phyloP scores from a whole-genome alignment of 371 early-diverging fungal species.

The Mucor lusitanicus region DNA sequence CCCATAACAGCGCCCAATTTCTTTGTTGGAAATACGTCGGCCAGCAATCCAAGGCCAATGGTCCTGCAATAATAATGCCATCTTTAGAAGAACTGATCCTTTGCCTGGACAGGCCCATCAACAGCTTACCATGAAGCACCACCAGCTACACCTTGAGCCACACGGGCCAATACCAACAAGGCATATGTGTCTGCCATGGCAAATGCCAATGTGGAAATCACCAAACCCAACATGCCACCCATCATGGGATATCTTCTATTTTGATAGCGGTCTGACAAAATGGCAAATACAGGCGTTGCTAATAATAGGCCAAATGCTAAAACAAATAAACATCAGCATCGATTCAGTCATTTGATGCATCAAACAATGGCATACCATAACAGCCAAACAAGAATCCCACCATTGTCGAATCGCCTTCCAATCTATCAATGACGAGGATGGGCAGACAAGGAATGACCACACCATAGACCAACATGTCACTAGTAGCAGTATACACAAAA shows the following conservation, averaged over 20 bases:
- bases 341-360: background rate
- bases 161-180: conserved; percentile 71
- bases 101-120: background rate
- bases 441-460: conserved; percentile 88
- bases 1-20: conserved; percentile 78
- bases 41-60: conserved; percentile 75
- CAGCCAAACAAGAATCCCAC: conserved; percentile 83
- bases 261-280: conserved; percentile 73
- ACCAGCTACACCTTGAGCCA: conserved; percentile 79
- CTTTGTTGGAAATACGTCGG: conserved; percentile 76
- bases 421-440: conserved; percentile 64
- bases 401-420: conserved; percentile 62
- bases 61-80: conserved; percentile 51
- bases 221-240: conserved; percentile 69
- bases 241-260: conserved; percentile 81
- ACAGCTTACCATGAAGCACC: conserved; percentile 73
- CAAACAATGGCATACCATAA: conserved; percentile 56
- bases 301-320: conserved; percentile 73
- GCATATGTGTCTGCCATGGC: conserved; percentile 67
- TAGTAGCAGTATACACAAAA: conserved; percentile 12
- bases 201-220: conserved; percentile 70
- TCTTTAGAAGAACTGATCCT: background rate
- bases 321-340: background rate
- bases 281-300: conserved; percentile 79
- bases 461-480: conserved; percentile 80